A percentile compares a stretch with the other conserved stretches of the same genome.
phyloP scores from a whole-genome alignment of 257 asterid genomes.

The Scutellaria barbata region DNA sequence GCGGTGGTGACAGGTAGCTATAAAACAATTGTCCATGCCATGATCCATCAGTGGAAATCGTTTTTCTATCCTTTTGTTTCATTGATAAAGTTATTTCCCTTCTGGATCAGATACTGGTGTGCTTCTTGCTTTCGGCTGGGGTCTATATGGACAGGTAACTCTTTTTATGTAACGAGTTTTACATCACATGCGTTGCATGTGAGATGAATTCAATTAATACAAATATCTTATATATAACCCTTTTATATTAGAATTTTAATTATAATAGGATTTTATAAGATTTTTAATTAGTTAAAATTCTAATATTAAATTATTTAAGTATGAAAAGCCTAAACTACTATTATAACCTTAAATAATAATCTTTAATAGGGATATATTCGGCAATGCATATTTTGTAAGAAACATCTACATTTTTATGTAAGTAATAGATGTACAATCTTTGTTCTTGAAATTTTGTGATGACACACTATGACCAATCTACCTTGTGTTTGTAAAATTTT shows the following conservation, averaged over 20 bases:
- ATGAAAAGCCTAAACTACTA: too few species aligned
- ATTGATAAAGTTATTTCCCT: slow-evolving; percentile 15
- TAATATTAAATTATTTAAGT: too few species aligned
- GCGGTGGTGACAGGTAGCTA: slow-evolving; percentile 68
- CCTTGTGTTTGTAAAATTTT: neutral
- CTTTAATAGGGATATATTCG: too few species aligned
- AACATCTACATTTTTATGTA: too few species aligned
- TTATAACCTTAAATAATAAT: too few species aligned
- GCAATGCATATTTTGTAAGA: too few species aligned
- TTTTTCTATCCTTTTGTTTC: neutral
- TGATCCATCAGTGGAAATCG: slow-evolving; percentile 3
- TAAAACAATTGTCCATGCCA: neutral
- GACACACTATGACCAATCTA: neutral
- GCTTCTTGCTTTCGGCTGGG: slow-evolving; percentile 86
- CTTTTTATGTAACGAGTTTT: neutral
- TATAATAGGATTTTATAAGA: too few species aligned
- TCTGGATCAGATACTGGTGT: slow-evolving; percentile 62
- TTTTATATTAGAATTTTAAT: too few species aligned
- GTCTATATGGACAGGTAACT: slow-evolving; percentile 71
- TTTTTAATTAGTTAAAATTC: too few species aligned
- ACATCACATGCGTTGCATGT: too few species aligned
- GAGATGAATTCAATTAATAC: too few species aligned
- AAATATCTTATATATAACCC: too few species aligned
- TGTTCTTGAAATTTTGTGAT: slow-evolving; percentile 22
- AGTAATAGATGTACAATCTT: neutral